Evolutionary conservation across 1,284 basidiomycete genomes (phyloP), one percentile per base, ranked within the genome.

Genomic region (Sphagnurus paluster): DNA sequence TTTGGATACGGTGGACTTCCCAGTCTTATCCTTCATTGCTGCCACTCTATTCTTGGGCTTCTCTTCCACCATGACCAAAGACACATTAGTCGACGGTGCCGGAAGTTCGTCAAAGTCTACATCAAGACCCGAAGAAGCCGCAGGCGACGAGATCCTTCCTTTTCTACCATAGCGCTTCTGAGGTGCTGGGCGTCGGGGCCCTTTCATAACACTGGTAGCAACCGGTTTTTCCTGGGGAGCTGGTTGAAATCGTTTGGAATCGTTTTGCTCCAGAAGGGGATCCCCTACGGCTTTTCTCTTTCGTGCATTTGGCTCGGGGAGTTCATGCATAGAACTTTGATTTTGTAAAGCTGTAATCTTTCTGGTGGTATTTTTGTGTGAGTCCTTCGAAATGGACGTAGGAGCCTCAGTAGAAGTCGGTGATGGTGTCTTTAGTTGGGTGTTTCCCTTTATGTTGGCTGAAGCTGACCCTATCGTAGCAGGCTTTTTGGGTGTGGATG

Each of bases 1-100:
- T 41, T 25, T 44, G 19, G 19, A 30, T 30, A 17, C 2, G 8
- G 37, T 14, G 30, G 20, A 23, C 21, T 53, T 54, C 10, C 50
- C 55, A 7, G 29, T 32, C 30, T 49, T 55, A 30, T 28, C 50
- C 38, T 52, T 52, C 55, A 55, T 53, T n/a, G 44, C 48, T 4
- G 39, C 29, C 13, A 52, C 47, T 34, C 45, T 42, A 23, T 20
- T 39, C 9, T 20, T 39, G 13, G 21, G 36, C 14, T 42, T 47
- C 20, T 38, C 44, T 10, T 38, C 26, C 9, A 17, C 10, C 20
- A 40, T 38, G 17, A 9, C 2, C 11, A 19, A 7, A 23, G 20
- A 7, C 9, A 26, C 25, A 37, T 47, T 39, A n/a, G 47, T 48
- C 2, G 44, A 39, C n/a, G 40, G 21, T 13, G 32, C 41, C 6